Evolutionary conservation across 2,329 filamentous ascomycete genomes (phyloP), one percentile per base, ranked within the genome.

Genomic region (Whalleya microplaca): DNA sequence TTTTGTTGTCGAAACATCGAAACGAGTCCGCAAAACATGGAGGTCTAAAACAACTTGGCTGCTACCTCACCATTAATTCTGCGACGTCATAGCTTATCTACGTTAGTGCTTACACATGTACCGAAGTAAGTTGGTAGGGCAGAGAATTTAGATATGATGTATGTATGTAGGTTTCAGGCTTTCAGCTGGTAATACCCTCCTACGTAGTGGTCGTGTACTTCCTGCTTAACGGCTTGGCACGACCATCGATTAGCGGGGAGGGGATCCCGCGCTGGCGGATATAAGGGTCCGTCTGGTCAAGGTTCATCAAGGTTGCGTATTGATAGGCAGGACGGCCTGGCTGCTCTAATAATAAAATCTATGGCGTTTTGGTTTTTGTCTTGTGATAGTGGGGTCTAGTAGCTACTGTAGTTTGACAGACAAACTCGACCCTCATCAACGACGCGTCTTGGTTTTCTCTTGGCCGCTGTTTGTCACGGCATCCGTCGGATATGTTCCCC

Each of bases 381-480:
- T 37, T 37, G 32, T 37, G 32, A 37, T 37, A 37, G 32, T 37
- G 32, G 32, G 32, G 32, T 37, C 14, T 3, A n/a, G n/a, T n/a
- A n/a, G n/a, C n/a, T n/a, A n/a, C 32, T 5, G 32, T 14, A 3
- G 32, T 37, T 37, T 37, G 32, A 37, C 32, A 37, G 32, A 16
- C 10, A 37, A 37, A 37, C 32, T 16, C 3, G 14, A 37, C 32
- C 10, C 14, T 16, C 32, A 37, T 37, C 4, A 37, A 37, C 8
- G 14, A 16, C 32, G 56, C 54, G 56, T 48, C 59, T 62, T 59
- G 54, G 58, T 61, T 45, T 58, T 58, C 21, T 16, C 55, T 58
- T 58, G 52, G 55, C 55, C 27, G 14, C 40, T 37, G 3, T 48
- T n/a, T 32, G 41, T 47, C 37, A 49, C 58, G 41, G 52, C 49